phyloP scores from a whole-genome alignment of 129 eudicot genomes.

The Oenanthe sinensis region DNA sequence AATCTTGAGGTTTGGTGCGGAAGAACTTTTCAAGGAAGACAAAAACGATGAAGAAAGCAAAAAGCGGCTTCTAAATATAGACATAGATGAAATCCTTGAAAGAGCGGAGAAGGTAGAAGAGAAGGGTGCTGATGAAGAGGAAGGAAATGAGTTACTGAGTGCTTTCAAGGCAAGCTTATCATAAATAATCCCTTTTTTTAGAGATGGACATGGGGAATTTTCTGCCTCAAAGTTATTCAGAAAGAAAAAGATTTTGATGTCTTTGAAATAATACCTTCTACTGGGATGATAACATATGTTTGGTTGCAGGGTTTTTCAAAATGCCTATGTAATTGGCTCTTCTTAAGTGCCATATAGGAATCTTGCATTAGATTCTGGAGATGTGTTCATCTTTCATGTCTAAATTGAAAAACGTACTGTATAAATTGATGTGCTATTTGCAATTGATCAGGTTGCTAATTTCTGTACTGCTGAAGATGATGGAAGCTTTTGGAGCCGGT shows the following conservation, averaged over 20 bases:
- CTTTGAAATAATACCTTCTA: neutral
- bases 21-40: slow-evolving; percentile 93
- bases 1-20: slow-evolving; percentile 97
- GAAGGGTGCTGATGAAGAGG: slow-evolving; percentile 51
- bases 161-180: slow-evolving; percentile 74
- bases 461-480: slow-evolving; percentile 91
- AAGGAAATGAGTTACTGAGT: slow-evolving; percentile 68
- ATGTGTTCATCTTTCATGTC: neutral
- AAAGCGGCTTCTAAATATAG: slow-evolving; percentile 79
- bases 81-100: slow-evolving; percentile 97
- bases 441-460: slow-evolving; percentile 73
- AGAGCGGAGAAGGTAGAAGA: slow-evolving; percentile 97
- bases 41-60: slow-evolving; percentile 93
- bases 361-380: neutral
- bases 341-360: neutral
- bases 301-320: neutral
- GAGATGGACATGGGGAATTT: neutral
- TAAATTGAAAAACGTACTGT: neutral
- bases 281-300: neutral
- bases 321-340: neutral
- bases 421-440: slow-evolving; percentile 5
- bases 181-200: neutral
- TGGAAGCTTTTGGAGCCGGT: slow-evolving; percentile 96
- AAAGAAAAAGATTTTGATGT: neutral
- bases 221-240: neutral